Conservation (phyloP, 345 rosid genomes). For the Trapa incisa region DNA sequence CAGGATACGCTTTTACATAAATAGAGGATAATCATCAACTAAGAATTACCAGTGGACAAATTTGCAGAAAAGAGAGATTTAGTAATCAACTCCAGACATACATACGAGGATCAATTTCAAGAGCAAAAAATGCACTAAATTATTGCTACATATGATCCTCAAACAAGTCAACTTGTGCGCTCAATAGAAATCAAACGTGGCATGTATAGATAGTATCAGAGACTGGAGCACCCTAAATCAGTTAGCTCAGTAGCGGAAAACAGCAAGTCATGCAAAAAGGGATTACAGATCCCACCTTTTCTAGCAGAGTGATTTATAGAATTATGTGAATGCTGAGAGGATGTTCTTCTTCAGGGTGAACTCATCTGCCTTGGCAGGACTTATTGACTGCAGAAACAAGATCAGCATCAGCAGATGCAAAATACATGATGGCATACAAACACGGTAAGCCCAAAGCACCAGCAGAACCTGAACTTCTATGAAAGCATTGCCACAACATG, state of each 20-base stretch:
- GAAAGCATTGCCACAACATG: background rate
- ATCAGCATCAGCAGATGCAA: background rate
- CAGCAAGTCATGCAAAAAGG: background rate
- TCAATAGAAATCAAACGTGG: no score
- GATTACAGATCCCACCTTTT: background rate
- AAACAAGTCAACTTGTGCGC: background rate
- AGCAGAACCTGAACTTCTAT: no score
- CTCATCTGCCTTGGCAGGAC: conserved; percentile 74
- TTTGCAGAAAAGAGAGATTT: no score
- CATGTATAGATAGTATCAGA: no score
- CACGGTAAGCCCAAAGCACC: background rate
- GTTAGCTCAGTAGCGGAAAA: background rate
- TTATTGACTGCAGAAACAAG: conserved; percentile 53
- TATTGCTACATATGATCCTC: background rate
- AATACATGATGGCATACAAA: background rate
- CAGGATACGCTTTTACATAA: background rate
- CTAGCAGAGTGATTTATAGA: background rate
- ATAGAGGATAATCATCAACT: background rate
- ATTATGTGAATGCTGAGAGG: conserved; percentile 22
- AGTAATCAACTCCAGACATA: background rate
- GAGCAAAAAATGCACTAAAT: background rate
- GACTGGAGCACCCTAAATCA: no score
- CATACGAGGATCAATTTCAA: background rate
- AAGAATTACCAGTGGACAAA: background rate
- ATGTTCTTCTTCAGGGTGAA: conserved; percentile 75